Conservation (phyloP, 371 early-diverging fungal genomes). For the Mucor mucedo region DNA sequence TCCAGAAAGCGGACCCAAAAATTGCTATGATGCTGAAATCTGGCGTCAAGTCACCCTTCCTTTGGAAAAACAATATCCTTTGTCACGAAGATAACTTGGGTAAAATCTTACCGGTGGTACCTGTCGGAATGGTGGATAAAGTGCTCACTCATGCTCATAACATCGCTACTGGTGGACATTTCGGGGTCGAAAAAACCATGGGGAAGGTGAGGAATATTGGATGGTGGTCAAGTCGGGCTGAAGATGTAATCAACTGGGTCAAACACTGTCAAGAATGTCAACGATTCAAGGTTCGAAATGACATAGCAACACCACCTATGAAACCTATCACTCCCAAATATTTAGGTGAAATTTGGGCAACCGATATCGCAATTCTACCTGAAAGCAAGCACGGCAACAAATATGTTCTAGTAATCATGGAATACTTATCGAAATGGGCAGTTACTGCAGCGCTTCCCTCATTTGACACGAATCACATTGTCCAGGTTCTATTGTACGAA, state of each 20-base stretch:
- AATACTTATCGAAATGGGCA: constrained; percentile 26
- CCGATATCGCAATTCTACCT: constrained; percentile 28
- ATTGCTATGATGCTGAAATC: no score
- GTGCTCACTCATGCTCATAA: no score
- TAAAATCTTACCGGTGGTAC: no score
- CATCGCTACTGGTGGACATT: constrained; percentile 10
- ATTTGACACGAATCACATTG: constrained; percentile 4
- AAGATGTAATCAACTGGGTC: neutral
- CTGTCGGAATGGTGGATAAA: no score
- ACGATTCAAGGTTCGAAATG: constrained; percentile 10
- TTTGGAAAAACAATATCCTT: no score
- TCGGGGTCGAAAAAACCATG: constrained; percentile 19
- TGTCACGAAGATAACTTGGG: neutral
- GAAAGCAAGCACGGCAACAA: constrained; percentile 11
- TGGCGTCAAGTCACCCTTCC: no score
- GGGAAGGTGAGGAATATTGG: constrained; percentile 7
- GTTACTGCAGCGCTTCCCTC: constrained; percentile 14
- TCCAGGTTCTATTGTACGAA: constrained; percentile 2
- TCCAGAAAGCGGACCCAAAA: no score
- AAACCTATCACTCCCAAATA: constrained; percentile 5
- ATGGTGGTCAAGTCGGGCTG: constrained; percentile 13
- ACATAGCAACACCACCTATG: constrained; percentile 6
- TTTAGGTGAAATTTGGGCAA: constrained; percentile 29
- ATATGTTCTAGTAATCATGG: constrained; percentile 27
- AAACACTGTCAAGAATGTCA: constrained; percentile 6